These are phyloP conservation scores for Clathrus columnatus DNA, from an alignment of 768 basidiomycete genomes.

Conservation along the genomic window DNA sequence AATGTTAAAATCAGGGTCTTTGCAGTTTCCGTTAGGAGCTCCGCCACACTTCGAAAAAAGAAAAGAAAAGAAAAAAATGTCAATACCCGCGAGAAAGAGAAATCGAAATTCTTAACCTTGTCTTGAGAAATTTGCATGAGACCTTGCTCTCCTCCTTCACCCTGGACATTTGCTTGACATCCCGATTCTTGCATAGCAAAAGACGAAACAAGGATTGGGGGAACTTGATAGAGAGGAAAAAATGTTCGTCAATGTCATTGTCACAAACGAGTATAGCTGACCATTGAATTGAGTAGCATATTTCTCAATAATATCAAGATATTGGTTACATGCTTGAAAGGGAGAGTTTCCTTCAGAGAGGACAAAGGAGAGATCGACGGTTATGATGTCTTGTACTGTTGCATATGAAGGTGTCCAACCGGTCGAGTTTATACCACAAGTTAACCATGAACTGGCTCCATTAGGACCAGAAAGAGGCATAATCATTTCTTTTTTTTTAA, in stretches of 20 bases:
- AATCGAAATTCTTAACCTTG: slow-evolving; percentile 69
- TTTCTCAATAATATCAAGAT: slow-evolving; percentile 45
- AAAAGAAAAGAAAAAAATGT: too few species aligned
- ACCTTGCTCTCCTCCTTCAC: slow-evolving; percentile 76
- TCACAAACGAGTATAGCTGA: slow-evolving; percentile 11
- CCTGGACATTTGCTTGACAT: slow-evolving; percentile 61
- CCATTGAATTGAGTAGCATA: slow-evolving; percentile 37
- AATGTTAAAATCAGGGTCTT: slow-evolving; percentile 57
- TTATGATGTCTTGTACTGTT: slow-evolving; percentile 40
- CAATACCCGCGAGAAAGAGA: too few species aligned
- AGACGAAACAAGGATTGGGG: slow-evolving; percentile 70
- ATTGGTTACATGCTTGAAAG: slow-evolving; percentile 49
- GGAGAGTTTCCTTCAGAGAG: slow-evolving; percentile 39
- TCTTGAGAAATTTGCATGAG: slow-evolving; percentile 79
- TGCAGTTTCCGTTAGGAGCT: slow-evolving; percentile 39
- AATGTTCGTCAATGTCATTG: not conserved
- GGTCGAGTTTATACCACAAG: slow-evolving; percentile 54
- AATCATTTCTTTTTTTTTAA: slow-evolving; percentile 1
- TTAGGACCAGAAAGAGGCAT: slow-evolving; percentile 17
- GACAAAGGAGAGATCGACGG: slow-evolving; percentile 38
- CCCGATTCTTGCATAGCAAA: slow-evolving; percentile 85
- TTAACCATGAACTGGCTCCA: slow-evolving; percentile 54
- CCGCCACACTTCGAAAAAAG: slow-evolving; percentile 21
- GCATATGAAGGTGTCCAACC: slow-evolving; percentile 73
- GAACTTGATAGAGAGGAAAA: slow-evolving; percentile 31